phyloP scores from a whole-genome alignment of 2,329 filamentous ascomycete genomes.

The Lizonia empirigonia region DNA sequence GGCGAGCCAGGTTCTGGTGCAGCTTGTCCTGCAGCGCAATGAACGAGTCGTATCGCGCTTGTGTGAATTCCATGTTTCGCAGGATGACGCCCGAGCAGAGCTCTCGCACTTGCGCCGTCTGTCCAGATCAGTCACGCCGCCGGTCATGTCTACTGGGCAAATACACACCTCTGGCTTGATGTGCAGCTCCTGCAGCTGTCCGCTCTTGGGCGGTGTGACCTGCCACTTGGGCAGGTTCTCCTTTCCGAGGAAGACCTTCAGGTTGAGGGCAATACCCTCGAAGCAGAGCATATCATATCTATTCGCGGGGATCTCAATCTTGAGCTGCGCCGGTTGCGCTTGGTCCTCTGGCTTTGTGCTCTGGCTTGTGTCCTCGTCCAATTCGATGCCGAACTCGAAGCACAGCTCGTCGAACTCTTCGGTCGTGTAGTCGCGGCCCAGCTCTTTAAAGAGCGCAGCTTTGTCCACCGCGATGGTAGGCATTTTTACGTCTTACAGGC shows the following conservation, averaged over 20 bases:
- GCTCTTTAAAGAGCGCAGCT: conserved; percentile 89
- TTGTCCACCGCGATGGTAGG: conserved; percentile 98
- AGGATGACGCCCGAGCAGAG: conserved; percentile 89
- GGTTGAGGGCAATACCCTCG: conserved; percentile 92
- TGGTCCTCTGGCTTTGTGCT: conserved; percentile 42
- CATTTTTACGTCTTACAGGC: conserved; percentile 62
- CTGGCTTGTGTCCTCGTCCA: conserved; percentile 76
- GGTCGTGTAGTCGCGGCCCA: conserved; percentile 89
- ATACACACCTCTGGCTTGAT: conserved; percentile 67
- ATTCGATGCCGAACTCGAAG: conserved; percentile 97
- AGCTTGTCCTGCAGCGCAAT: conserved; percentile 97
- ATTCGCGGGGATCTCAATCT: conserved; percentile 98
- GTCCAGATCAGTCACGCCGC: conserved; percentile 22
- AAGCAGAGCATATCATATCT: conserved; percentile 95
- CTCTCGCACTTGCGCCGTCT: conserved; percentile 79
- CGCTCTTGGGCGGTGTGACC: conserved; percentile 72
- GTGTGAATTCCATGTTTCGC: conserved; percentile 87
- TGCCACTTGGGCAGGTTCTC: conserved; percentile 78
- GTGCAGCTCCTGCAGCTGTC: conserved; percentile 78
- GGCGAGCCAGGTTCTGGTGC: conserved; percentile 91
- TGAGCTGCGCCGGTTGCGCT: conserved; percentile 89
- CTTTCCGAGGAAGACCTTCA: conserved; percentile 90
- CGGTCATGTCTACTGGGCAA: background rate
- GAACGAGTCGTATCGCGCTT: conserved; percentile 94
- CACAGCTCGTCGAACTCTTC: conserved; percentile 96